Conservation (phyloP, 2,329 filamentous ascomycete genomes). For the Domatiomyces catenatus region DNA sequence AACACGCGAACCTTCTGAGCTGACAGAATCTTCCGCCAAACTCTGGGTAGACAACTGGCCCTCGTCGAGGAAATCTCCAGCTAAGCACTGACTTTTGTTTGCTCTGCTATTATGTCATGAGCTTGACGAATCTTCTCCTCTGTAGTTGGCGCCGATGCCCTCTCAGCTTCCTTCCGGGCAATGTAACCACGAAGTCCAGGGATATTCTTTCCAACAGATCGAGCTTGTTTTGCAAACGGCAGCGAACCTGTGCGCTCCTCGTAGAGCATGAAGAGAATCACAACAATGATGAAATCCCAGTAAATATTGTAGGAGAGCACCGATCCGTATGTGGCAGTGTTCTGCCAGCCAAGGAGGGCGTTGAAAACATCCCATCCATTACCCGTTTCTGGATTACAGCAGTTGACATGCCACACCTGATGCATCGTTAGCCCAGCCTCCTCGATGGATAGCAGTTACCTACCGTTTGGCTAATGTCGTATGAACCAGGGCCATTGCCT, state of each 20-base stretch:
- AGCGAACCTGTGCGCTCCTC: slow-evolving; percentile 34
- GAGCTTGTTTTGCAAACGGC: slow-evolving; percentile 12
- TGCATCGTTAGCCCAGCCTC: not conserved
- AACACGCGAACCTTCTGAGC: not conserved
- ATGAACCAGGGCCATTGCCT: slow-evolving; percentile 56
- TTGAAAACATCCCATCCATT: slow-evolving; percentile 82
- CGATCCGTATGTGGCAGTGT: slow-evolving; percentile 74
- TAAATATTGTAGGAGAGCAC: slow-evolving; percentile 80
- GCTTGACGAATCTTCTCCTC: not conserved
- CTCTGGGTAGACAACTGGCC: not conserved
- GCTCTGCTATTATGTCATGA: not conserved
- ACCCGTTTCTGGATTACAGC: slow-evolving; percentile 58
- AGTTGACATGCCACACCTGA: slow-evolving; percentile 67
- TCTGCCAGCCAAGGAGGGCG: slow-evolving; percentile 70
- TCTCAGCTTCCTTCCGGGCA: slow-evolving; percentile 5
- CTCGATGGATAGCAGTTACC: not conserved
- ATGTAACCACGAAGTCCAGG: slow-evolving; percentile 15
- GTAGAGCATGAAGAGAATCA: slow-evolving; percentile 51
- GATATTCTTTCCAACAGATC: slow-evolving; percentile 13
- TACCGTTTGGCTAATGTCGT: slow-evolving; percentile 54
- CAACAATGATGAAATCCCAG: slow-evolving; percentile 57
- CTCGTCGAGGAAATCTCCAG: not conserved
- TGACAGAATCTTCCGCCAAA: not conserved
- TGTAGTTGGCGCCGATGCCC: not conserved
- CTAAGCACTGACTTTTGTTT: not conserved